A percentile compares a stretch with the other conserved stretches of the same genome.
Conservation (phyloP, 768 basidiomycete genomes). For the Pulveroboletus sp. region DNA sequence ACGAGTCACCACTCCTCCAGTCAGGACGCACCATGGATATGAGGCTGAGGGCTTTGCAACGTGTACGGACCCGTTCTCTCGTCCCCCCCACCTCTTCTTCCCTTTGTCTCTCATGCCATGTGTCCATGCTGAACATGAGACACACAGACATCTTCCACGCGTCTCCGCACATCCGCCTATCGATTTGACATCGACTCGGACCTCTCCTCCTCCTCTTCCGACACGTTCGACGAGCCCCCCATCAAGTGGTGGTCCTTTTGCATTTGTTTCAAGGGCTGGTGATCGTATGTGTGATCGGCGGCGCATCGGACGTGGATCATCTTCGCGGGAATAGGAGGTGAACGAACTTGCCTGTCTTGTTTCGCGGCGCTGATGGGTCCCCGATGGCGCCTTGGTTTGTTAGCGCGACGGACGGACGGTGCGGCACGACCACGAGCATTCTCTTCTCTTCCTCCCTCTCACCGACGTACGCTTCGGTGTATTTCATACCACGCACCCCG, state of each 20-base stretch:
- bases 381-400: no score
- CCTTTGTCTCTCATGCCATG: background rate
- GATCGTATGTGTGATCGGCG: background rate
- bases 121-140: background rate
- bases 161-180: constrained; percentile 12
- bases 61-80: constrained; percentile 3
- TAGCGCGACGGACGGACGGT: no score
- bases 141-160: constrained; percentile 6
- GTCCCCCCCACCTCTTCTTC: background rate
- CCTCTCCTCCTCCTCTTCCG: constrained; percentile 22
- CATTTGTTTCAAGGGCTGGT: constrained; percentile 25
- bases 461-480: background rate
- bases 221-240: constrained; percentile 20
- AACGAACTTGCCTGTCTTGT: no score
- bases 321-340: constrained; percentile 14
- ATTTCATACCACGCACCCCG: background rate
- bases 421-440: no score
- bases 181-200: constrained; percentile 22
- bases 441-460: no score
- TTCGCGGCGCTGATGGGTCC: no score
- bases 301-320: constrained; percentile 2
- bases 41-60: constrained; percentile 4
- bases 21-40: constrained; percentile 5
- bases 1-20: background rate
- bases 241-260: constrained; percentile 21